A percentile compares a stretch with the other conserved stretches of the same genome.
Evolutionary conservation across 345 rosid genomes (phyloP).

Genomic region (Brassica juncea): DNA sequence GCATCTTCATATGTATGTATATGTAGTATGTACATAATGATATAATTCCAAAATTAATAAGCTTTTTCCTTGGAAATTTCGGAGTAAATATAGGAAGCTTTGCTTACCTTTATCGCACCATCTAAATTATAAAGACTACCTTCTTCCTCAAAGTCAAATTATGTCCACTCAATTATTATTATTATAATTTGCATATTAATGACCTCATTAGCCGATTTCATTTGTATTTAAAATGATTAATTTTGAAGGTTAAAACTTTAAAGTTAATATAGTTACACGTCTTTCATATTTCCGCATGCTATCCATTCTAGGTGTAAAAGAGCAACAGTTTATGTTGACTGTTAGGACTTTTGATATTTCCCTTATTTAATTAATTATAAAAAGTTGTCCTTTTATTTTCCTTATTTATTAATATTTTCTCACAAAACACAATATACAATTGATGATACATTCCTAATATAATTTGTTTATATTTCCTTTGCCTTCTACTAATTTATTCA

Average conservation of each 20-base stretch:
- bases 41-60: conserved; percentile 17
- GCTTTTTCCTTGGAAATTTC: conserved; percentile 39
- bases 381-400: conserved; percentile 8
- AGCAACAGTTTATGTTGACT: conserved; percentile 42
- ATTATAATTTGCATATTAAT: neutral
- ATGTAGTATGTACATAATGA: conserved; percentile 16
- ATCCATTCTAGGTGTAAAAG: conserved; percentile 30
- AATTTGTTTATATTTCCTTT: conserved; percentile 17
- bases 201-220: neutral
- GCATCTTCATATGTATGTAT: conserved; percentile 16
- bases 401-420: conserved; percentile 20
- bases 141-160: conserved; percentile 35
- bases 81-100: conserved; percentile 39
- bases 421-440: conserved; percentile 8
- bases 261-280: neutral
- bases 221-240: conserved; percentile 1
- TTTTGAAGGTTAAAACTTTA: neutral
- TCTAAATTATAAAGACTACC: conserved; percentile 26
- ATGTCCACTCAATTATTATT: conserved; percentile 11
- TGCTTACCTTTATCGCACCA: conserved; percentile 42
- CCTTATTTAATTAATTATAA: conserved; percentile 10
- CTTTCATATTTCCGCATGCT: conserved; percentile 31
- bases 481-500: conserved; percentile 30
- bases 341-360: conserved; percentile 33
- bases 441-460: conserved; percentile 34